Percentiles rank a stretch among this genome's conserved stretches.
Conservation (phyloP, 768 basidiomycete genomes). For the Tulasnella sp. region DNA sequence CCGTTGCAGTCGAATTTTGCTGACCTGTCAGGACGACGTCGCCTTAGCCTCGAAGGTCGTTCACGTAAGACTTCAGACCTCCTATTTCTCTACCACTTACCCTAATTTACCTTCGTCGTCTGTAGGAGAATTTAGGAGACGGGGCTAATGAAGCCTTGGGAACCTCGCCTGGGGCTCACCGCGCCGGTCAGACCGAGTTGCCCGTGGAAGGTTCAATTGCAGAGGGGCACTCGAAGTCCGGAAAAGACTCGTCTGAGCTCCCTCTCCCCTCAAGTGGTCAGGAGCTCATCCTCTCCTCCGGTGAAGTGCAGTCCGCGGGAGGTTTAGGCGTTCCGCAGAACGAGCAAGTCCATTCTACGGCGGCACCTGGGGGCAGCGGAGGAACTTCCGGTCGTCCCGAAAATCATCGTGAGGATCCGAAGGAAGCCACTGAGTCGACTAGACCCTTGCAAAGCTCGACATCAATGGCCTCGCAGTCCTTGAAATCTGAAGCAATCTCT, state of each 20-base stretch:
- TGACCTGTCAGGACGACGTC: not conserved
- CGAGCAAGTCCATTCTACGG: not conserved
- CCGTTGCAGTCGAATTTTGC: not conserved
- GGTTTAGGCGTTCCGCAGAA: not conserved
- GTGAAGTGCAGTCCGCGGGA: not conserved
- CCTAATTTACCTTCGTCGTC: not conserved
- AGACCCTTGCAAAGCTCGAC: not conserved
- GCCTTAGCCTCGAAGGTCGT: not conserved
- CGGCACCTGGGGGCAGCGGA: not conserved
- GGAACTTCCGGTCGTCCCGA: not conserved
- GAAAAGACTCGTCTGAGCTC: not conserved
- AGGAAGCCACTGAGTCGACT: not conserved
- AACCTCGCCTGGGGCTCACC: not conserved
- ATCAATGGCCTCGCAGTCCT: not conserved
- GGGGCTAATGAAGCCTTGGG: not conserved
- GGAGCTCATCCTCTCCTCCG: not conserved
- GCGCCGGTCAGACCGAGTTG: not conserved
- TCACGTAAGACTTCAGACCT: not conserved
- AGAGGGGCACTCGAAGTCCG: not conserved
- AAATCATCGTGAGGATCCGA: not conserved
- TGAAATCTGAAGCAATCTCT: not conserved
- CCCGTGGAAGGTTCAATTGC: too few relatives aligned
- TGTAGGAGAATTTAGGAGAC: not conserved
- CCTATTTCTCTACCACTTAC: not conserved
- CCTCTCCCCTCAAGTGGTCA: not conserved